Evolutionary conservation across 176 grass and related monocot genomes (phyloP).

Genomic region (Lolium perenne): DNA sequence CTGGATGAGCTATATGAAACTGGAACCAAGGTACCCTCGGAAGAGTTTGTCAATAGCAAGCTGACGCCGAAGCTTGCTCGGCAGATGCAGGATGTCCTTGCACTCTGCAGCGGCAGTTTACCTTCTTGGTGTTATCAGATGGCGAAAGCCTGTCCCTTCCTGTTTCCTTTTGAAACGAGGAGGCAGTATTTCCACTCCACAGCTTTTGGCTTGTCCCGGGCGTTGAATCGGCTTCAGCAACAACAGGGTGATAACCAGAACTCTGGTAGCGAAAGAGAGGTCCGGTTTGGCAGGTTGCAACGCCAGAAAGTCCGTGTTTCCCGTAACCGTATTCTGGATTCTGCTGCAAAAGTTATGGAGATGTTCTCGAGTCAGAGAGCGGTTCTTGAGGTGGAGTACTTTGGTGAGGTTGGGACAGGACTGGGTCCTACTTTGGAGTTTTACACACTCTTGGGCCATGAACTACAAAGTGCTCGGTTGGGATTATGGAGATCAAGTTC

Average conservation of each 20-base stretch:
- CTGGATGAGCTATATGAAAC: constrained; percentile 64
- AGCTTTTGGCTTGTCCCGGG: constrained; percentile 81
- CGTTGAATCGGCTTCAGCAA: constrained; percentile 88
- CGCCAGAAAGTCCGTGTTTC: constrained; percentile 89
- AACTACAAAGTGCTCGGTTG: constrained; percentile 64
- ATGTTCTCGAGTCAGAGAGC: constrained; percentile 71
- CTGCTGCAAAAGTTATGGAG: constrained; percentile 85
- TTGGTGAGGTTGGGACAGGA: constrained; percentile 88
- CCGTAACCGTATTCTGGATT: constrained; percentile 77
- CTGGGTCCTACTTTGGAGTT: constrained; percentile 91
- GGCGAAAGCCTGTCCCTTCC: constrained; percentile 80
- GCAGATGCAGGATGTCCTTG: constrained; percentile 90
- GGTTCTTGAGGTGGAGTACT: constrained; percentile 85
- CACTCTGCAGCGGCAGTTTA: constrained; percentile 81
- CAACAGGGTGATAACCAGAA: constrained; percentile 79
- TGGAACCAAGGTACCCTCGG: constrained; percentile 56
- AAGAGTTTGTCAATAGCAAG: constrained; percentile 90
- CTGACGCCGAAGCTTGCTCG: constrained; percentile 81
- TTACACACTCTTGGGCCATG: constrained; percentile 84
- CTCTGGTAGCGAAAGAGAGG: constrained; percentile 69
- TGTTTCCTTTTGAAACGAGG: constrained; percentile 91
- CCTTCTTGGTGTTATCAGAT: constrained; percentile 91
- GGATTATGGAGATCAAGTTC: constrained; percentile 78
- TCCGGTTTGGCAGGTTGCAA: constrained; percentile 67
- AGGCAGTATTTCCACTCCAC: constrained; percentile 93